Base-by-base conservation (phyloP, 192 early-diverging fungal genomes). In the Coemansia erecta region DNA sequence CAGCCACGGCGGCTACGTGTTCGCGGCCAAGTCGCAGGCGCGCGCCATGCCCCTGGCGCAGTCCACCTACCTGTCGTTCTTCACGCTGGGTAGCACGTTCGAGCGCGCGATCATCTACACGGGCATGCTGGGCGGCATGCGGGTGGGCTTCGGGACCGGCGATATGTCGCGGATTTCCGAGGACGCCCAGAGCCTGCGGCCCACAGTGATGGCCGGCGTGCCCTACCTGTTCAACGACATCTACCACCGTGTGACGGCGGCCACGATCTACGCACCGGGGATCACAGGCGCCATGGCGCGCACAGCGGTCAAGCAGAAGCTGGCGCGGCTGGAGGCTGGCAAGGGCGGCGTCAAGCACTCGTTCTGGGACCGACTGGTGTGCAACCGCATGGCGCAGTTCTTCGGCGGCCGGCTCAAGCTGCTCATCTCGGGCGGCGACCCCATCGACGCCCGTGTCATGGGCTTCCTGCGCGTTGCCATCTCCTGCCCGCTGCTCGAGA, bases 161-260 rank as follows among this genome's bases (percentile, higher is more conserved):
- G 78, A 85, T 54, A 70, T 85, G 19, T 52, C 81, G 15, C 66
- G 84, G 10, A 61, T 97, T 21, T 55, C 94, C 19, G 91, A 95
- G 31, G 96, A 98, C 60, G 85, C 94, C 28, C 82, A 82, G n/a
- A 69, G 82, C 18, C 81, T 98, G 47, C 81, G 84, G 57, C 96
- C 96, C 3, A 94, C 91, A 9, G 60, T 91, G 17, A 96, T 98
- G 77, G 75, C 81, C 31, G 87, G 90, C 1, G 96, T 98, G 2
- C 94, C 96, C 8, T 84, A 92, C 28, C 80, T 98, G 39, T 87
- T 94, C 72, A 94, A 92, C 76, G 81, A 87, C 55, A 86, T 96
- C 53, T 90, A 96, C 70, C 90, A 90, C 74, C 86, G 83, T 15
- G 85, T 98, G 21, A 53, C 64, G 0, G 68, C 78, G 4, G 64